Conservation (phyloP, 768 basidiomycete species). For the Collybia nuda region DNA sequence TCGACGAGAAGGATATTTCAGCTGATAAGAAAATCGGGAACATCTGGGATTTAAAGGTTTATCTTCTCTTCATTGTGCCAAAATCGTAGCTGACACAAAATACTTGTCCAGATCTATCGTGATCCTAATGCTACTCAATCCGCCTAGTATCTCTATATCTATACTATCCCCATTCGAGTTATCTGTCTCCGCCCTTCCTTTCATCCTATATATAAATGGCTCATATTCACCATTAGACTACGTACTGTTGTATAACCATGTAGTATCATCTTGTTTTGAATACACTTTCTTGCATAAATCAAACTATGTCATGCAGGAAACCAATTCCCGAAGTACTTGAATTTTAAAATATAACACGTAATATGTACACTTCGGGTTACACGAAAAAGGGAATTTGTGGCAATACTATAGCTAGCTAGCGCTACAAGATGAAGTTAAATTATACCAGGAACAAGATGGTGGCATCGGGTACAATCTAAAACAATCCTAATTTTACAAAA, state of each 20-base stretch:
- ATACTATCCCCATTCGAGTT: background rate
- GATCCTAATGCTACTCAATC: slow-evolving; percentile 44
- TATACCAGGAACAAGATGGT: too few species aligned
- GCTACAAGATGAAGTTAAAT: too few species aligned
- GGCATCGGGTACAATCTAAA: too few species aligned
- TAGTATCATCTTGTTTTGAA: too few species aligned
- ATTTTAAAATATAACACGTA: too few species aligned
- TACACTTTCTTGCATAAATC: too few species aligned
- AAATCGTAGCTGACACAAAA: slow-evolving; percentile 3
- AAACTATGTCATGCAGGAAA: too few species aligned
- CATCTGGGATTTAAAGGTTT: slow-evolving; percentile 76
- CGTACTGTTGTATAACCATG: slow-evolving; percentile 16
- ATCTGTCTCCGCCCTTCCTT: slow-evolving; percentile 3
- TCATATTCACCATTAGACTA: slow-evolving; percentile 8
- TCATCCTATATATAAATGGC: slow-evolving; percentile 9
- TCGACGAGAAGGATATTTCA: slow-evolving; percentile 22
- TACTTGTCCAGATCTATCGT: slow-evolving; percentile 41
- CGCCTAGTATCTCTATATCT: slow-evolving; percentile 18
- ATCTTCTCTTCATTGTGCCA: slow-evolving; percentile 10
- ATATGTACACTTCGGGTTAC: too few species aligned
- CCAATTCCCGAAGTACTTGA: too few species aligned
- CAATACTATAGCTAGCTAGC: too few species aligned
- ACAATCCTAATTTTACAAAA: too few species aligned
- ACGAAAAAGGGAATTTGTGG: too few species aligned
- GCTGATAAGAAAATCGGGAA: slow-evolving; percentile 55